Conservation (phyloP, 257 asterid genomes). For the Plantago elongata region DNA sequence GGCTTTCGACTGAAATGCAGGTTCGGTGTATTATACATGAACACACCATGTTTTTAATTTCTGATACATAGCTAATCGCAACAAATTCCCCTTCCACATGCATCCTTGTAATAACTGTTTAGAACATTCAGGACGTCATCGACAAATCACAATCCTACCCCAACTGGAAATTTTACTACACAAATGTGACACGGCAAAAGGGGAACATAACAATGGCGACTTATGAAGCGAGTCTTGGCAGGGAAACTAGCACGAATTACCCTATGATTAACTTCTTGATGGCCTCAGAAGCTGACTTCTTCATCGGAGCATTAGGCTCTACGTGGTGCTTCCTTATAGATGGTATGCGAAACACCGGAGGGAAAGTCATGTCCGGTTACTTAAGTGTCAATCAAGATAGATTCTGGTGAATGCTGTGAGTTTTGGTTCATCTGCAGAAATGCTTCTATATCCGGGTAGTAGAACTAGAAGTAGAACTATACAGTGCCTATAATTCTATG, state of each 20-base stretch:
- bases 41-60: neutral
- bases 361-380: constrained; percentile 92
- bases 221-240: constrained; percentile 85
- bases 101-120: neutral
- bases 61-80: neutral
- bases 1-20: constrained; percentile 99
- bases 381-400: constrained; percentile 93
- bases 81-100: no score
- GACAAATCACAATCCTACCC: constrained; percentile 45
- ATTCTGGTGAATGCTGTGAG: constrained; percentile 47
- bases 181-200: constrained; percentile 75
- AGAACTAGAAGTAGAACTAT: no score
- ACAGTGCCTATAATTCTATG: no score
- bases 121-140: constrained; percentile 54
- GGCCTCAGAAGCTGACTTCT: constrained; percentile 92
- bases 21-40: constrained; percentile 22
- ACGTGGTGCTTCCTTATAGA: constrained; percentile 93
- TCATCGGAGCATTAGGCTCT: constrained; percentile 87
- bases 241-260: constrained; percentile 85
- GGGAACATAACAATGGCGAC: constrained; percentile 82
- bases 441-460: no score
- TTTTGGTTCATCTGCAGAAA: no score
- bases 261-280: constrained; percentile 92
- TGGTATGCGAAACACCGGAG: constrained; percentile 92
- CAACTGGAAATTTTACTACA: constrained; percentile 75